Evolutionary conservation across 768 basidiomycete species (phyloP).

Genomic region (Leccinum uliginosum): DNA sequence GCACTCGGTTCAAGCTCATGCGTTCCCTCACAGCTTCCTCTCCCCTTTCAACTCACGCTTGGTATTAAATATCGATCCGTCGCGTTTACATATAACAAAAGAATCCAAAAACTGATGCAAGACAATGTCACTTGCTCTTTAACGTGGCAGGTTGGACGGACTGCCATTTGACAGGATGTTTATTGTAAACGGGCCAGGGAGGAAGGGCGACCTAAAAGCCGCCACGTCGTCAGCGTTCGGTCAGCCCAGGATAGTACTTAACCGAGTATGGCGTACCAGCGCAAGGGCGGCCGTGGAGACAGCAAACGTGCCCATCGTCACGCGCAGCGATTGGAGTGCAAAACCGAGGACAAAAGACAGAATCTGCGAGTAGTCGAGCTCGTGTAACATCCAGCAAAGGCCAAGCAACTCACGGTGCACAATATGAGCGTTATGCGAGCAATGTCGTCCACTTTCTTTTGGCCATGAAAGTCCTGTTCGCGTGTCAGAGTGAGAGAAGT

Average conservation of each 20-base stretch:
- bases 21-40: neutral
- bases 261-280: conserved; percentile 13
- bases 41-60: neutral
- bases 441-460: conserved; percentile 24
- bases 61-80: neutral
- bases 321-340: conserved; percentile 23
- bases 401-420: conserved; percentile 19
- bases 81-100: neutral
- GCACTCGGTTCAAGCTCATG: too few species aligned
- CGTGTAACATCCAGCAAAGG: neutral
- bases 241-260: too few species aligned
- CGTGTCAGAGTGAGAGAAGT: conserved; percentile 13
- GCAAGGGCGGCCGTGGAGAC: conserved; percentile 18
- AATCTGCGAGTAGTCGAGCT: conserved; percentile 12
- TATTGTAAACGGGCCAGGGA: conserved; percentile 54
- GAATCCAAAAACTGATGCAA: neutral
- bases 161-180: conserved; percentile 21
- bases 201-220: conserved; percentile 52
- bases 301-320: conserved; percentile 23
- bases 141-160: conserved; percentile 17
- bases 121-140: conserved; percentile 18
- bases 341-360: conserved; percentile 30
- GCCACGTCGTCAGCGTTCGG: neutral
- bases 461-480: conserved; percentile 30
- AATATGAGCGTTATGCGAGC: conserved; percentile 20